Evolutionary conservation across 805 yeast genomes (phyloP), one percentile per base, ranked within the genome.

Genomic region (Priceomyces medius): DNA sequence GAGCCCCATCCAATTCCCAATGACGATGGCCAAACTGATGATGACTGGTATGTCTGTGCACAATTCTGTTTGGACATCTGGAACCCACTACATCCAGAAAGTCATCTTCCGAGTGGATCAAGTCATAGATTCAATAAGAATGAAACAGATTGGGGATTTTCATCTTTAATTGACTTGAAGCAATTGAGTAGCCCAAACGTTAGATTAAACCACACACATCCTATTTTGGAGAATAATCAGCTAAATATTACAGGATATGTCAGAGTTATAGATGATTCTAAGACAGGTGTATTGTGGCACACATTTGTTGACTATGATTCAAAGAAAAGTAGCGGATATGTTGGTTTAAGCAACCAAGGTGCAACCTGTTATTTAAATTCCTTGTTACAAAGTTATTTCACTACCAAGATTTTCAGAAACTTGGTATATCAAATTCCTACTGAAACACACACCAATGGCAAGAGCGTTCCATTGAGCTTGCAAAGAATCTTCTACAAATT

Each of bases 341-440:
- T 89, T 7, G 99, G 99, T 1, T 77, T 93, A 47, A 83, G 80
- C 50, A 93, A 93, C 57, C 99, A 93, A 67, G 99, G 99, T 48
- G 99, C 99, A 2, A 93, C 99, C 0, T 93, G 99, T 62, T 93
- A 93, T 64, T 76, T 93, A 58, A 93, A 93, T 61, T 91, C 98
- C 0, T 72, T 93, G 44, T 64, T 93, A 40, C 99, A 93, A 62
- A 86, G 96, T 8, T 85, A 93, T 51, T 93, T 74, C 60, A 88
- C 88, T 56, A 93, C 99, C 0, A 81, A 80, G 48, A 68, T 71
- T 21, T 93, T 93, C 65, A 76, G 97, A 47, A 80, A 81, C 53
- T 78, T 89, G 42, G 98, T 93, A 2, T 91, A 88, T 58, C 82
- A 83, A 53, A 90, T 93, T 41, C 98, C 98, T 1, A 85, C 97